These are phyloP conservation scores for Juglanconis sp. DNA, from an alignment of 2,329 filamentous ascomycete genomes.

Conservation along the genomic window DNA sequence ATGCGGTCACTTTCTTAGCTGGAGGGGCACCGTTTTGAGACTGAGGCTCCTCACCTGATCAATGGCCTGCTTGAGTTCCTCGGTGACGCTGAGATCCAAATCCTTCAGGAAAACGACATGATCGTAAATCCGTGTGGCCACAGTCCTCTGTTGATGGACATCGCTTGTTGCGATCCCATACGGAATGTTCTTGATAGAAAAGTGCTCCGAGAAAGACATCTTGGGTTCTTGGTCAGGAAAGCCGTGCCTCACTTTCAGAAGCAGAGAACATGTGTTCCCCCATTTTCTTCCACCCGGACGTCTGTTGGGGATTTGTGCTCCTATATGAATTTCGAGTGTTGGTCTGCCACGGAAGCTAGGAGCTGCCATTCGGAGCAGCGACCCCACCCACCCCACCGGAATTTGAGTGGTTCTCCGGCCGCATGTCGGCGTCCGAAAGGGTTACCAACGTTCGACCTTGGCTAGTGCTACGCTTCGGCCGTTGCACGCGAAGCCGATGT, in stretches of 20 bases:
- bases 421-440: too few relatives aligned
- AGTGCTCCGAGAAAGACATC: conserved; percentile 34
- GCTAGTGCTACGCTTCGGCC: too few relatives aligned
- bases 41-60: conserved; percentile 40
- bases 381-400: too few relatives aligned
- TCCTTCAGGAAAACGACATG: conserved; percentile 50
- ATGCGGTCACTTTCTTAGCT: conserved; percentile 40
- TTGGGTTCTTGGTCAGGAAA: background rate
- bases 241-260: background rate
- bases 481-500: too few relatives aligned
- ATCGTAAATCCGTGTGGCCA: conserved; percentile 49
- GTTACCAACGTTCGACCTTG: too few relatives aligned
- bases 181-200: conserved; percentile 51
- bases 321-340: too few relatives aligned
- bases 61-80: conserved; percentile 45
- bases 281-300: background rate
- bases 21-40: conserved; percentile 25
- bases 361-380: too few relatives aligned
- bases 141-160: conserved; percentile 35
- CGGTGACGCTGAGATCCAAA: conserved; percentile 32
- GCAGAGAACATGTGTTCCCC: background rate
- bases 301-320: too few relatives aligned
- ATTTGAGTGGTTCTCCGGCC: too few relatives aligned
- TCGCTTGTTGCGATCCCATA: conserved; percentile 48
- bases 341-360: too few relatives aligned